Percentiles rank a stretch among this genome's conserved stretches.
phyloP scores from a whole-genome alignment of 1,139 yeast species.

The Starmera stellimalicola region DNA sequence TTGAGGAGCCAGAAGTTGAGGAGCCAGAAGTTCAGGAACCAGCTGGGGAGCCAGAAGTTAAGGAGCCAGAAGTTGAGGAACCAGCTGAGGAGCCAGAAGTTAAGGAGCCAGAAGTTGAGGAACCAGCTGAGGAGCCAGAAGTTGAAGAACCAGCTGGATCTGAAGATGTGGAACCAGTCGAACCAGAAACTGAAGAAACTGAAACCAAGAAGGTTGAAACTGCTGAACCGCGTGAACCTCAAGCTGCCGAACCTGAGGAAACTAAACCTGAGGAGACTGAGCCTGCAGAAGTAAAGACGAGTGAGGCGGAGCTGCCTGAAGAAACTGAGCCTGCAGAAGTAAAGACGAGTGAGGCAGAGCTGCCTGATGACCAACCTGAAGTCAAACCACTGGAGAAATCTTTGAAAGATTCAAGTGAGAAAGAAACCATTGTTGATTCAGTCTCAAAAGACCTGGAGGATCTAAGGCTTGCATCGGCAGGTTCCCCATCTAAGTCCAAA shows the following conservation, averaged over 20 bases:
- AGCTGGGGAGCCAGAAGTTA: conserved; percentile 7
- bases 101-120: not conserved
- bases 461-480: not conserved
- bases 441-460: no score
- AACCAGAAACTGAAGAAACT: not conserved
- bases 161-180: not conserved
- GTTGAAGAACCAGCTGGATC: not conserved
- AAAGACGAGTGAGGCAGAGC: not conserved
- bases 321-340: no score
- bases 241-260: no score
- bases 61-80: conserved; percentile 3
- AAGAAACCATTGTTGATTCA: not conserved
- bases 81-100: not conserved
- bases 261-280: no score
- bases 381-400: no score
- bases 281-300: no score
- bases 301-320: not conserved
- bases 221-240: no score
- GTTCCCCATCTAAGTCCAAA: not conserved
- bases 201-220: not conserved
- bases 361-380: not conserved
- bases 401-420: not conserved
- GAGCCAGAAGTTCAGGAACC: conserved; percentile 3
- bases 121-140: not conserved
- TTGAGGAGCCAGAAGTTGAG: conserved; percentile 4